Evolutionary conservation across 192 early-diverging fungal species (phyloP), one percentile per base, ranked within the genome.

Genomic region (Backusella circina): DNA sequence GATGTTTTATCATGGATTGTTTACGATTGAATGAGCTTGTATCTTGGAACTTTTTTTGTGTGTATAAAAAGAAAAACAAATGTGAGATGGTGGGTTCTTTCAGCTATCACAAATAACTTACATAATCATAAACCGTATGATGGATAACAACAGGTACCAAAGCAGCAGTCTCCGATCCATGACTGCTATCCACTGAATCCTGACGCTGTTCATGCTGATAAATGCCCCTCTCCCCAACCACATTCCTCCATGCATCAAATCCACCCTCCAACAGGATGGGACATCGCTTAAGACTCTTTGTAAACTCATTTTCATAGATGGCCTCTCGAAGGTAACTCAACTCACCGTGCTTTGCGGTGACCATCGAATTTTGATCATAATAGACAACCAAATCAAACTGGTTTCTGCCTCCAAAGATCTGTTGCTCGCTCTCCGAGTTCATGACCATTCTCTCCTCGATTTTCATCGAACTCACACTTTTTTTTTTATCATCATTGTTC

Each of bases 181-280:
- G n/a, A n/a, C n/a, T 69, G 3, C 37, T 37, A 3, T 16, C 15
- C 18, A 26, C 10, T 33, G 31, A 33, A n/a, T 18, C 16, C 18
- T 67, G 65, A 2, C 33, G 26, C 35, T 16, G 16, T 3, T 5
- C 31, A 18, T 47, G 77, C 16, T 68, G 30, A 67, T 71, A 79
- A 31, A 91, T 82, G 38, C 86, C 87, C 13, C 75, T 73, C 33
- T 83, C 81, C 6, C 86, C 87, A 37, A 90, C 73, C 16, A 80
- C 85, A 0, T 78, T 69, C 23, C 75, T 74, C 96, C 96, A 98
- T 2, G 87, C 93, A 37, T 88, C 82, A 82, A 94, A 95, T 0
- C 96, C 96, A 15, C 96, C 96, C 7, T 83, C 67, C 9, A 98
- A 77, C 31, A 98, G 77, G 61, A 93, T 83, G 1, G 95, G 95